Conservation (phyloP, 176 grass and related monocot species). For the Hyparrhenia diplandra region DNA sequence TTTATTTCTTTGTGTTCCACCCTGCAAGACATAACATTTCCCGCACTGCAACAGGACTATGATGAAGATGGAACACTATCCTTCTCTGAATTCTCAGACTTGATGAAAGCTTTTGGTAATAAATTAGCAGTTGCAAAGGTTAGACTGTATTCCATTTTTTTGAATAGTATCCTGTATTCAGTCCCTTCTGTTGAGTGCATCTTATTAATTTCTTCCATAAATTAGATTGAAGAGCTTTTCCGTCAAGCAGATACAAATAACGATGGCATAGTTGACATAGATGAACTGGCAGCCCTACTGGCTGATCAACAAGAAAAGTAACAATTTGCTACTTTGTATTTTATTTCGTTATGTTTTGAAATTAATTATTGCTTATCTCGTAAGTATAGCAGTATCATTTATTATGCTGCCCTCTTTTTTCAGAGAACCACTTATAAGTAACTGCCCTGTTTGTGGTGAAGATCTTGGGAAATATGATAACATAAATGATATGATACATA, state of each 20-base stretch:
- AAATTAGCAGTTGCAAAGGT: slow-evolving; percentile 70
- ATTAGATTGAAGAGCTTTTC: slow-evolving; percentile 86
- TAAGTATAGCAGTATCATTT: slow-evolving; percentile 1
- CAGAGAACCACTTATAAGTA: slow-evolving; percentile 96
- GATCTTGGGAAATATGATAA: slow-evolving; percentile 81
- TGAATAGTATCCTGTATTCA: slow-evolving; percentile 5
- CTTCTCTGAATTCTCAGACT: slow-evolving; percentile 75
- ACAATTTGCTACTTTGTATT: slow-evolving; percentile 7
- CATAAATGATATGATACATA: slow-evolving; percentile 98
- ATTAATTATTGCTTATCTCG: not conserved
- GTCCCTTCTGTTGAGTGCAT: slow-evolving; percentile 1
- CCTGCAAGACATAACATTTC: not conserved
- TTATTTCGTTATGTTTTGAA: slow-evolving; percentile 25
- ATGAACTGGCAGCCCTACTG: slow-evolving; percentile 76
- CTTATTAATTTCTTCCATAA: slow-evolving; percentile 24
- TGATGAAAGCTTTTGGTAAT: slow-evolving; percentile 95
- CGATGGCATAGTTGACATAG: slow-evolving; percentile 93
- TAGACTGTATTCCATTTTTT: not conserved
- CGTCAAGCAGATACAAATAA: slow-evolving; percentile 79
- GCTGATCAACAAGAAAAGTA: slow-evolving; percentile 92
- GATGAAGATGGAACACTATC: slow-evolving; percentile 68
- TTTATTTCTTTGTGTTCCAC: slow-evolving; percentile 26
- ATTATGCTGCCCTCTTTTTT: slow-evolving; percentile 33
- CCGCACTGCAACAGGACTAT: slow-evolving; percentile 59
- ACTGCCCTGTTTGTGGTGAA: slow-evolving; percentile 95